These are phyloP conservation scores for Claviceps cyperi DNA, from an alignment of 2,329 filamentous ascomycete species.

Conservation along the genomic window DNA sequence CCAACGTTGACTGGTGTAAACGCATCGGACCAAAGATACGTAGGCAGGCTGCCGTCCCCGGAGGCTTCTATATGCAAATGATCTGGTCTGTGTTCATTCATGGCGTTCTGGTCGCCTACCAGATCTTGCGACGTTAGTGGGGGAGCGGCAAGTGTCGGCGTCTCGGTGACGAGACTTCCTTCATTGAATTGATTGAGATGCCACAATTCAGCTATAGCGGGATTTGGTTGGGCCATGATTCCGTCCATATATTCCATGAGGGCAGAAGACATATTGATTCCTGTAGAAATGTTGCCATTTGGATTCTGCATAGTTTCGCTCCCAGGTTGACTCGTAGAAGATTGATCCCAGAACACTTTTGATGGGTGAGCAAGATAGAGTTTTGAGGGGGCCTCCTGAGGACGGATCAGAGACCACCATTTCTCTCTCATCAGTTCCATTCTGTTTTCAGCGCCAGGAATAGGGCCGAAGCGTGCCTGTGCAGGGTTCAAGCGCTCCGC, in stretches of 20 bases:
- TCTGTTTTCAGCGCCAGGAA: constrained; percentile 30
- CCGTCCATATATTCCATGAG: constrained; percentile 22
- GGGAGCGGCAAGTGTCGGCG: neutral
- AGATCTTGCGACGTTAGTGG: neutral
- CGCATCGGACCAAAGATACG: constrained; percentile 27
- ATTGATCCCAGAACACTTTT: neutral
- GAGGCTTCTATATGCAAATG: constrained; percentile 12
- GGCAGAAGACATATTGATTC: constrained; percentile 15
- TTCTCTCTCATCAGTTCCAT: constrained; percentile 31
- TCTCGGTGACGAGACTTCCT: neutral
- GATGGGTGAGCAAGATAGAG: neutral
- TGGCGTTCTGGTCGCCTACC: constrained; percentile 4
- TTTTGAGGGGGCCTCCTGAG: constrained; percentile 11
- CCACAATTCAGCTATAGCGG: constrained; percentile 22
- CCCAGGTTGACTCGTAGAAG: constrained; percentile 5
- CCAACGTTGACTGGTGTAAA: constrained; percentile 17
- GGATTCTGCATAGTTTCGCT: constrained; percentile 6
- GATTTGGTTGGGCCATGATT: constrained; percentile 23
- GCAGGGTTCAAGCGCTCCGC: constrained; percentile 30
- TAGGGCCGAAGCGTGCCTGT: constrained; percentile 31
- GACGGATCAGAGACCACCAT: constrained; percentile 36
- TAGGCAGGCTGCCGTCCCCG: constrained; percentile 22
- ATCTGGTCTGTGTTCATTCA: constrained; percentile 10
- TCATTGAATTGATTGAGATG: constrained; percentile 4
- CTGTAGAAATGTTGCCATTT: constrained; percentile 7